Conservation (phyloP, 2,329 filamentous ascomycete genomes). For the Arthrobotrys sinensis region DNA sequence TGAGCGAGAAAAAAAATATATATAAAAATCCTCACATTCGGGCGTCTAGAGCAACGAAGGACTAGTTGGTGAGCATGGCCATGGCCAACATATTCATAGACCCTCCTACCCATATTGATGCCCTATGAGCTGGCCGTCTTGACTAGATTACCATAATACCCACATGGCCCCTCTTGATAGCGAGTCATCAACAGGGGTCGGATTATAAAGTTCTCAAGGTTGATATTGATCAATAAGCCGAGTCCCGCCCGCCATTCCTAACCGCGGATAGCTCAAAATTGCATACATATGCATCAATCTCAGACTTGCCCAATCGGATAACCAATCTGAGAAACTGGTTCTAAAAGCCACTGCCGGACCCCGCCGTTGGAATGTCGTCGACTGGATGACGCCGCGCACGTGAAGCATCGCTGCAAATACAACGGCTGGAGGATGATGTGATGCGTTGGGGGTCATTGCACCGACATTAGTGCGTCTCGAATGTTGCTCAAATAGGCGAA, state of each 20-base stretch:
- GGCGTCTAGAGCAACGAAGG: no score
- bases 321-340: conserved; percentile 12
- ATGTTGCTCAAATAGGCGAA: conserved; percentile 46
- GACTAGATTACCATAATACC: conserved; percentile 10
- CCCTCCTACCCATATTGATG: background rate
- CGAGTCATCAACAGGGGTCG: conserved; percentile 6
- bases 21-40: no score
- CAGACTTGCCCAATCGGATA: conserved; percentile 29
- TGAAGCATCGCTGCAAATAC: conserved; percentile 31
- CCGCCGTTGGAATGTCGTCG: conserved; percentile 26
- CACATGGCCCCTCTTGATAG: conserved; percentile 7
- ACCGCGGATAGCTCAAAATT: background rate
- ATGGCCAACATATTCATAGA: background rate
- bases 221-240: conserved; percentile 21
- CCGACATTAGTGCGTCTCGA: conserved; percentile 54
- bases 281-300: background rate
- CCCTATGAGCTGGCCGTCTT: background rate
- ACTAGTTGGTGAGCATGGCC: no score
- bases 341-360: conserved; percentile 41
- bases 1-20: no score
- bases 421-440: conserved; percentile 23
- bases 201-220: background rate
- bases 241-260: conserved; percentile 16
- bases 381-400: conserved; percentile 27
- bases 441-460: conserved; percentile 33